Conservation (phyloP, 305 asterid species). For the Vinca major region DNA sequence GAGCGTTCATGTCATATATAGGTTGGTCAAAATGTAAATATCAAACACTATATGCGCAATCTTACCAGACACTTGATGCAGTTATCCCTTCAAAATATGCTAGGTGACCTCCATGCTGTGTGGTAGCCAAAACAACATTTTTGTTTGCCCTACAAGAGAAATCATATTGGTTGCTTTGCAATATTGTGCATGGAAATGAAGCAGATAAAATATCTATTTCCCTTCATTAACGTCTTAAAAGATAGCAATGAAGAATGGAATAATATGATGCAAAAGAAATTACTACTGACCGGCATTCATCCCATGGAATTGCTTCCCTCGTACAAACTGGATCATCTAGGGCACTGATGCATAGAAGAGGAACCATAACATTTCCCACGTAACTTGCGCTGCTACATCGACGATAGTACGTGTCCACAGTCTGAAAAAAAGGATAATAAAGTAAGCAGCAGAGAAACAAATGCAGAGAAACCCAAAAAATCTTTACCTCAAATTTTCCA, state of each 20-base stretch:
- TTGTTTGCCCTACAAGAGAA: slow-evolving; percentile 51
- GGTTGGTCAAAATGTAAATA: neutral
- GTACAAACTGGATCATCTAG: slow-evolving; percentile 95
- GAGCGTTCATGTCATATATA: neutral
- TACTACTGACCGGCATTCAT: slow-evolving; percentile 72
- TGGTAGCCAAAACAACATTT: slow-evolving; percentile 73
- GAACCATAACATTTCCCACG: slow-evolving; percentile 64
- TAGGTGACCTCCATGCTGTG: slow-evolving; percentile 88
- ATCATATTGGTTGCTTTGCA: neutral
- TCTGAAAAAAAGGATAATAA: slow-evolving; percentile 33
- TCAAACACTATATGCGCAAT: slow-evolving; percentile 9
- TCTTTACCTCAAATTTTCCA: slow-evolving; percentile 72
- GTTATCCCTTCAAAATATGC: slow-evolving; percentile 81
- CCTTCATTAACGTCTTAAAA: neutral
- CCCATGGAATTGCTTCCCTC: slow-evolving; percentile 92
- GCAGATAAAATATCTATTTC: neutral
- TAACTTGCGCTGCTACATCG: slow-evolving; percentile 61
- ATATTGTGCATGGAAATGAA: neutral
- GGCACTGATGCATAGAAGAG: slow-evolving; percentile 78
- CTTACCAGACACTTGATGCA: slow-evolving; percentile 68
- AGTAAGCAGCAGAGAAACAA: neutral
- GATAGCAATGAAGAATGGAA: neutral
- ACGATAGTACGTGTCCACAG: slow-evolving; percentile 92
- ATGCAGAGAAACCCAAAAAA: slow-evolving; percentile 2
- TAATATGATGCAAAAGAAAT: slow-evolving; percentile 4